phyloP scores from a whole-genome alignment of 768 basidiomycete genomes.

The Leccinum variicolor region DNA sequence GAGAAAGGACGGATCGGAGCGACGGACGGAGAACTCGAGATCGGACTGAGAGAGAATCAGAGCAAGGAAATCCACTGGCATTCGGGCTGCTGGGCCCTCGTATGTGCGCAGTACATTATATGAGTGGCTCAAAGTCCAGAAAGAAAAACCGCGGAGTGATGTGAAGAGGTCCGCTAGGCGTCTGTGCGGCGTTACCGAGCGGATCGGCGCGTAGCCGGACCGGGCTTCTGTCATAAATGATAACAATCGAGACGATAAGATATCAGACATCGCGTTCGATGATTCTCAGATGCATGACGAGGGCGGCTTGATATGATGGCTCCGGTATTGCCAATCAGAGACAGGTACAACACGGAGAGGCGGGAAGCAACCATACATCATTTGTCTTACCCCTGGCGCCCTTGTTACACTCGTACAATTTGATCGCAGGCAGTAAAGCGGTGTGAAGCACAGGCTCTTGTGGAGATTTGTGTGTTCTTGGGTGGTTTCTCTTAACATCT shows the following conservation, averaged over 20 bases:
- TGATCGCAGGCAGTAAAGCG: not conserved
- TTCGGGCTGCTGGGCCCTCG: not conserved
- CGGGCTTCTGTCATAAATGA: not conserved
- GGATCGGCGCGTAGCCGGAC: not conserved
- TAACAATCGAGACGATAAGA: not conserved
- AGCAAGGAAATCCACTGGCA: not conserved
- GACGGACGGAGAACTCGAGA: not conserved
- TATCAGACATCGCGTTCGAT: not conserved
- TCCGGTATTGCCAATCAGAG: not conserved
- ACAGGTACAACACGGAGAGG: not conserved
- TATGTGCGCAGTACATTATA: not conserved
- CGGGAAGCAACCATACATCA: not conserved
- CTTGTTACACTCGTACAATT: conserved; percentile 1
- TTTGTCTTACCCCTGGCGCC: conserved; percentile 4
- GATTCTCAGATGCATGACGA: not conserved
- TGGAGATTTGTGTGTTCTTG: not conserved
- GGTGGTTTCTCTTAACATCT: not conserved
- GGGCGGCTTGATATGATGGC: not conserved
- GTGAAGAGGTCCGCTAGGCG: not conserved
- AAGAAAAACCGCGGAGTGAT: not conserved
- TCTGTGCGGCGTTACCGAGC: not conserved
- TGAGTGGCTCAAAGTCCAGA: not conserved
- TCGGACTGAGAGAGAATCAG: not conserved
- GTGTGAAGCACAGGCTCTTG: not conserved
- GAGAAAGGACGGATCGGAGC: not conserved